Evolutionary conservation across 2,329 filamentous ascomycete species (phyloP).

Genomic region (Triangularia verruculosa): DNA sequence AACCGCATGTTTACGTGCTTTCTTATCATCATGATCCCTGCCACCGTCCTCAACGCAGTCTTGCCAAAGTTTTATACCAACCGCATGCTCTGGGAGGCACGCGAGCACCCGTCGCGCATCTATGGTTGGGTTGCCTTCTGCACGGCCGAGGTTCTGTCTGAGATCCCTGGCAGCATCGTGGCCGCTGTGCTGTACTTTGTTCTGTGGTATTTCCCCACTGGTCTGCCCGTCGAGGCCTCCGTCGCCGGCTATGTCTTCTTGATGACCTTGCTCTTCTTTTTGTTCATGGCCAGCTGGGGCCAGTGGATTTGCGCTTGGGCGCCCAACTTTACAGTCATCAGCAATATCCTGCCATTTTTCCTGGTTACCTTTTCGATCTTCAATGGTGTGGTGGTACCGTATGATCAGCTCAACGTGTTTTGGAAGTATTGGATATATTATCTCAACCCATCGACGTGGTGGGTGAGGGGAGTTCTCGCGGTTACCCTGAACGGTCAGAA

Average conservation of each 20-base stretch:
- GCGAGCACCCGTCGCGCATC: conserved; percentile 75
- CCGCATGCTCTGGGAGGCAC: conserved; percentile 64
- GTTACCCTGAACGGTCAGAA: conserved; percentile 53
- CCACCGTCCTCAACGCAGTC: conserved; percentile 72
- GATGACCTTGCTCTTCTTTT: conserved; percentile 74
- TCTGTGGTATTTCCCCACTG: conserved; percentile 71
- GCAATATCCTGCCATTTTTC: conserved; percentile 70
- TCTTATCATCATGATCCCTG: conserved; percentile 71
- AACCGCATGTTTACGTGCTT: conserved; percentile 73
- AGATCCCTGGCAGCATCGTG: conserved; percentile 67
- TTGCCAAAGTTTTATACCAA: conserved; percentile 69
- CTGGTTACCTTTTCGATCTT: conserved; percentile 73
- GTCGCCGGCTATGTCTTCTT: conserved; percentile 73
- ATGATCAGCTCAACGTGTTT: conserved; percentile 61
- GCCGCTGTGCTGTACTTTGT: conserved; percentile 63
- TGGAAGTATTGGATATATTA: conserved; percentile 70
- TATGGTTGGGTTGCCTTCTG: conserved; percentile 74
- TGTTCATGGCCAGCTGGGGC: conserved; percentile 73
- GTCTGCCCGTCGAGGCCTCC: conserved; percentile 62
- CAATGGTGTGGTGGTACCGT: conserved; percentile 74
- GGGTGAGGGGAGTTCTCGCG: conserved; percentile 60
- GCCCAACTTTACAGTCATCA: conserved; percentile 74
- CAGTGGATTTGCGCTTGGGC: conserved; percentile 85
- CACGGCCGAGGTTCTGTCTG: conserved; percentile 62
- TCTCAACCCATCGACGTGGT: conserved; percentile 65